Evolutionary conservation across 1,284 basidiomycete genomes (phyloP), one percentile per base, ranked within the genome.

Genomic region (Ustilago loliicola): DNA sequence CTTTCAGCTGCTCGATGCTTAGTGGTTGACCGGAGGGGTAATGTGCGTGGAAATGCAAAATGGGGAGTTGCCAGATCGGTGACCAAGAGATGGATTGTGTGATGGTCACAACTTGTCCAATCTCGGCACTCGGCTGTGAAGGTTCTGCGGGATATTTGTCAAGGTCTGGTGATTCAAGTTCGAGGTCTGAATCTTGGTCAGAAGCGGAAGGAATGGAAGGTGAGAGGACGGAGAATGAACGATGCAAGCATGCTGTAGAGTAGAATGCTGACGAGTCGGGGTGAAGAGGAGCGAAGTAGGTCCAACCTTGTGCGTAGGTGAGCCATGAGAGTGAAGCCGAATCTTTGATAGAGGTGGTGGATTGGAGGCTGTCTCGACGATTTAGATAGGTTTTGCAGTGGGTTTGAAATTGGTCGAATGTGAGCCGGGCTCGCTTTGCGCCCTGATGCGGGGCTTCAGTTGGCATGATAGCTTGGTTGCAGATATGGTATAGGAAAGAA

Each of bases 11-110:
- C 2, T 61, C 34, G 6, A 67, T 11, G 2, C 53, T 2, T 2
- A 77, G 15, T 0, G 71, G 51, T 11, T 61, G 23, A 1, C 74
- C 74, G 0, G 38, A 38, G 3, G 48, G 15, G 1, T 50, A 30
- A 17, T 15, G 47, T 0, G 68, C 76, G 42, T 61, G 38, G 47
- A 78, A 72, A 29, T 62, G 55, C 7, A 78, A 52, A 1, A 78
- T 51, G 34, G 76, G 76, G 0, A 78, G 32, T 3, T 13, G 25
- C 76, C 76, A 78, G 1, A 54, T 61, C 1, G 38, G 8, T 0
- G 67, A 68, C 34, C 60, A 72, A 6, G 47, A 30, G 2, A 78
- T 74, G 8, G 58, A 50, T 25, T 78, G 73, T 0, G 63, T 27
- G 0, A 76, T 21, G 29, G 52, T 60, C 2, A 67, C 29, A 6